Evolutionary conservation across 2,329 filamentous ascomycete genomes (phyloP).

Genomic region (Helicocarpus griseus): DNA sequence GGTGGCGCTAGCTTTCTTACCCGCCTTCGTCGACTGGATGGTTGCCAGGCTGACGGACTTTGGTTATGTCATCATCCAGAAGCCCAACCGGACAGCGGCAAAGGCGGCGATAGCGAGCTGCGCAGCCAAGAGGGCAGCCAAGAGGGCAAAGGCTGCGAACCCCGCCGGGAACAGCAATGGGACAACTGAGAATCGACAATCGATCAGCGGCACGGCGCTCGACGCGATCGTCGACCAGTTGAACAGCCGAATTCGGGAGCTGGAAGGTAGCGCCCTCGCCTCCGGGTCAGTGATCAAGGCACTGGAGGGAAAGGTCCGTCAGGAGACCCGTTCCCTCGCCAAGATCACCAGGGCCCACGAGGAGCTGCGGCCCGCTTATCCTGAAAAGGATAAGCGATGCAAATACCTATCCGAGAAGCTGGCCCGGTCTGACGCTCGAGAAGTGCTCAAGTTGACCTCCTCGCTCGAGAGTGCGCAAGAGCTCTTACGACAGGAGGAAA

Average conservation of each 20-base stretch:
- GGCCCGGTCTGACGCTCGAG: background rate
- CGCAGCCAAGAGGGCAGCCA: background rate
- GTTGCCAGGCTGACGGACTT: background rate
- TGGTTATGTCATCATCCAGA: background rate
- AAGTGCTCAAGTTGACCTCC: background rate
- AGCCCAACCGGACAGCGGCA: background rate
- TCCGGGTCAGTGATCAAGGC: background rate
- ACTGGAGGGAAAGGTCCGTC: background rate
- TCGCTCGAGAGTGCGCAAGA: background rate
- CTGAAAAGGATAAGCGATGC: background rate
- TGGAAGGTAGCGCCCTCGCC: background rate
- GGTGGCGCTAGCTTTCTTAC: background rate
- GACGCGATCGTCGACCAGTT: background rate
- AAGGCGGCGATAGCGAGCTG: background rate
- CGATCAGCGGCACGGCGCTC: background rate
- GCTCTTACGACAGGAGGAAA: background rate
- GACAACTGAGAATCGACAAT: background rate
- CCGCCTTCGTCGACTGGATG: background rate
- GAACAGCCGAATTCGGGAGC: background rate
- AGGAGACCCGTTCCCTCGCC: background rate
- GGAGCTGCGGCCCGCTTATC: background rate
- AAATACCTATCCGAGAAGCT: background rate
- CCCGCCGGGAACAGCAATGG: background rate
- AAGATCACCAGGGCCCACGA: background rate
- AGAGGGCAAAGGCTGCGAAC: background rate